phyloP scores from a whole-genome alignment of 805 yeast species.

The Candida tibetensis region DNA sequence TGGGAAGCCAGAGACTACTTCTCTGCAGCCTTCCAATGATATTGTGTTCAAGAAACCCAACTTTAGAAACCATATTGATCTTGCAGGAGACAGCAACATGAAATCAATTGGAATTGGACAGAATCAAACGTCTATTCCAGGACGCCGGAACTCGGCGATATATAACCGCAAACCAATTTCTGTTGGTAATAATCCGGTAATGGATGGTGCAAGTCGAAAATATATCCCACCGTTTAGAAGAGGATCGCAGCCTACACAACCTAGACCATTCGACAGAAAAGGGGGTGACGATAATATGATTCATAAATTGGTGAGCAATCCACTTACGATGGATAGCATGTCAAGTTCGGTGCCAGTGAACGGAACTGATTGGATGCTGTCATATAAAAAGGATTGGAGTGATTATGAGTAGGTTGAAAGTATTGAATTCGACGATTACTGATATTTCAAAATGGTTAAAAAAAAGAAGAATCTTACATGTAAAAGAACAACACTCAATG shows the following conservation, averaged over 20 bases:
- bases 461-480: too few species aligned
- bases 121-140: too few species aligned
- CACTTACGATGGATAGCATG: conserved; percentile 4
- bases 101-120: background rate
- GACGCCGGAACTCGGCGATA: conserved; percentile 7
- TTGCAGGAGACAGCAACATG: background rate
- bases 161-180: conserved; percentile 6
- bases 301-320: conserved; percentile 2
- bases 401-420: conserved; percentile 24
- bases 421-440: too few species aligned
- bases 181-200: conserved; percentile 1
- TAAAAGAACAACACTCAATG: too few species aligned
- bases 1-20: conserved; percentile 2
- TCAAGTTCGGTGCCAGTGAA: conserved; percentile 24
- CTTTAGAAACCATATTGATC: conserved; percentile 7
- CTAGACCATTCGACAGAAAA: conserved; percentile 6
- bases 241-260: conserved; percentile 35
- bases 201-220: conserved; percentile 40
- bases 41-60: conserved; percentile 14
- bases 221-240: conserved; percentile 74
- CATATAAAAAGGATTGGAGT: conserved; percentile 26
- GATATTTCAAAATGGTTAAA: too few species aligned
- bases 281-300: conserved; percentile 2
- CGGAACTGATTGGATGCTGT: conserved; percentile 22
- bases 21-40: conserved; percentile 5